Conservation (phyloP, 1,284 basidiomycete genomes). For the Boletellus dicymbophilus region DNA sequence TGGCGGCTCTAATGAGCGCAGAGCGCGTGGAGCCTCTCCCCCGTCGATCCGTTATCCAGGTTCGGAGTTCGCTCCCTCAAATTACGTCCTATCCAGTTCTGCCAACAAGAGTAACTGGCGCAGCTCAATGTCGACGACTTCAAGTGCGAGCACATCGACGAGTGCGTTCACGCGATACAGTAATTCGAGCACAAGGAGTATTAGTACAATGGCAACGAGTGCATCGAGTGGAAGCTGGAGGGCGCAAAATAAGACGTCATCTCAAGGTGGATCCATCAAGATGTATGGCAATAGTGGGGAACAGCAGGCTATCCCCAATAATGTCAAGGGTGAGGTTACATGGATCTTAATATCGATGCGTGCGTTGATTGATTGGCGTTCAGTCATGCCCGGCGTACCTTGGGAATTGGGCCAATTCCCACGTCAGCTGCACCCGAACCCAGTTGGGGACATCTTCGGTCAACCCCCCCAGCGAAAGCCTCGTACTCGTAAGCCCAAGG, state of each 20-base stretch:
- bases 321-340: conserved; percentile 71
- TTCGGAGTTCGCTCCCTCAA: conserved; percentile 19
- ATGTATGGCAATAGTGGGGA: conserved; percentile 19
- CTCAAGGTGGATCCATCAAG: conserved; percentile 21
- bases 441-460: conserved; percentile 62
- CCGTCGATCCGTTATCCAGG: conserved; percentile 52
- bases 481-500: conserved; percentile 66
- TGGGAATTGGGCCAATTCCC: conserved; percentile 70
- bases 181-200: conserved; percentile 69
- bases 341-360: not conserved
- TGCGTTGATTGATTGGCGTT: conserved; percentile 11
- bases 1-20: conserved; percentile 19
- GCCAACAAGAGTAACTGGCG: conserved; percentile 63
- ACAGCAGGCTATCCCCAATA: conserved; percentile 55
- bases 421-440: conserved; percentile 60
- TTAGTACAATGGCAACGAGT: conserved; percentile 77
- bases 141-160: conserved; percentile 66
- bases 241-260: conserved; percentile 34
- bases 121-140: conserved; percentile 65
- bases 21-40: conserved; percentile 25
- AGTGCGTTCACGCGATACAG: conserved; percentile 78
- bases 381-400: conserved; percentile 75
- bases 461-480: conserved; percentile 62
- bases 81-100: conserved; percentile 21
- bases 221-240: conserved; percentile 66